These are phyloP conservation scores for Colletotrichum ledebouriae DNA, from an alignment of 2,329 filamentous ascomycete genomes.

Conservation along the genomic window DNA sequence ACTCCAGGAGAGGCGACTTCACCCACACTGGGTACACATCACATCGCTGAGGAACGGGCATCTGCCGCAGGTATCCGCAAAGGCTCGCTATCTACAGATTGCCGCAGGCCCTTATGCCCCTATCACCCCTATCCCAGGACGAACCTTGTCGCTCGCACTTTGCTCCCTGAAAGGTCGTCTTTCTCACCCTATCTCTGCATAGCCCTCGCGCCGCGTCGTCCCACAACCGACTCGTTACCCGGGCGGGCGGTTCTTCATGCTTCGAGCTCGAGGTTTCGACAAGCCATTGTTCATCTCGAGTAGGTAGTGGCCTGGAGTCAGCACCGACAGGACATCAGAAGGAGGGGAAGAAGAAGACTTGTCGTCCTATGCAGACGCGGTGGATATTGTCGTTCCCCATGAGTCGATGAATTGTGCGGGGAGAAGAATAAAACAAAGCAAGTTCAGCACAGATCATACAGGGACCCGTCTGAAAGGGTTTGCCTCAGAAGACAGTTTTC, in stretches of 20 bases:
- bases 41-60: constrained; percentile 7
- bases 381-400: too few relatives aligned
- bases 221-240: not conserved
- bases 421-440: not conserved
- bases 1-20: not conserved
- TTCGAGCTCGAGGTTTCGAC: not conserved
- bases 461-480: too few relatives aligned
- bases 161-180: not conserved
- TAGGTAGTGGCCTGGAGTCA: not conserved
- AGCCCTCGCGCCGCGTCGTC: not conserved
- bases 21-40: constrained; percentile 9
- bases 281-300: constrained; percentile 7
- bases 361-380: too few relatives aligned
- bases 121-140: not conserved
- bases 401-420: too few relatives aligned
- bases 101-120: constrained; percentile 1
- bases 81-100: constrained; percentile 5
- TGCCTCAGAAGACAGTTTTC: too few relatives aligned
- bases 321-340: not conserved
- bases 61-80: not conserved
- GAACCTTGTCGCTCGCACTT: constrained; percentile 12
- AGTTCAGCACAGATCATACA: not conserved
- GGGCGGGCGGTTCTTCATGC: too few relatives aligned
- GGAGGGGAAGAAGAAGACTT: not conserved
- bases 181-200: constrained; percentile 5